Conservation (phyloP, 768 basidiomycete species). For the Hemileccinum rubropunctum region DNA sequence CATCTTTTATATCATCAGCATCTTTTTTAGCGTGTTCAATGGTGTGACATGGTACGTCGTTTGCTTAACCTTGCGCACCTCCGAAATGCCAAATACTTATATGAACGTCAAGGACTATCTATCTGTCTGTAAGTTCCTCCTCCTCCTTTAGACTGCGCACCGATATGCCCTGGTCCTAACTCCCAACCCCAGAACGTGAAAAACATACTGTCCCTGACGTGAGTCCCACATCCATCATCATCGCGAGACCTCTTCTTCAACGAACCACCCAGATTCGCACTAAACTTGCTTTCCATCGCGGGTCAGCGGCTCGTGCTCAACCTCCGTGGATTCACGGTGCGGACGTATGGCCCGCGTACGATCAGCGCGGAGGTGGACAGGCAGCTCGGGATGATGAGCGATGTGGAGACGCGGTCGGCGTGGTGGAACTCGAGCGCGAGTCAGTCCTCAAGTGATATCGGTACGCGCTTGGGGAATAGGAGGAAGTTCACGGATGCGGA, state of each 20-base stretch:
- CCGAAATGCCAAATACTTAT: not conserved
- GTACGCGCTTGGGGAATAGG: not conserved
- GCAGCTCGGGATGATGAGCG: conserved; percentile 7
- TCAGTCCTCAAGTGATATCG: not conserved
- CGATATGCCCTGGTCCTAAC: too few relatives aligned
- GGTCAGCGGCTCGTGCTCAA: conserved; percentile 21
- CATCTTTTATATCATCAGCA: conserved; percentile 4
- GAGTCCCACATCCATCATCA: not conserved
- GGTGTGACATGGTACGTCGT: conserved; percentile 4
- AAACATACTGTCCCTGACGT: not conserved
- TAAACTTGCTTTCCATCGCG: conserved; percentile 17
- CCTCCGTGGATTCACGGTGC: conserved; percentile 11
- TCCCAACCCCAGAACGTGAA: not conserved
- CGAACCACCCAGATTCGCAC: conserved; percentile 4
- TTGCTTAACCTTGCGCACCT: not conserved
- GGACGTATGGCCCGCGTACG: not conserved
- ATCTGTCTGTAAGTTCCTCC: not conserved
- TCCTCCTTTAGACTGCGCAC: not conserved
- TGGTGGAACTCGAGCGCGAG: not conserved
- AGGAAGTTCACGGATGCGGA: not conserved
- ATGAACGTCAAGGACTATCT: not conserved
- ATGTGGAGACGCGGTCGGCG: not conserved
- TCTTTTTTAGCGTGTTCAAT: not conserved
- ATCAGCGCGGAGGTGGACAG: conserved; percentile 18
- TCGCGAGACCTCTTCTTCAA: too few relatives aligned